These are phyloP conservation scores for Pelargonium cotyledonis DNA, from an alignment of 441 rosid species.

Conservation along the genomic window DNA sequence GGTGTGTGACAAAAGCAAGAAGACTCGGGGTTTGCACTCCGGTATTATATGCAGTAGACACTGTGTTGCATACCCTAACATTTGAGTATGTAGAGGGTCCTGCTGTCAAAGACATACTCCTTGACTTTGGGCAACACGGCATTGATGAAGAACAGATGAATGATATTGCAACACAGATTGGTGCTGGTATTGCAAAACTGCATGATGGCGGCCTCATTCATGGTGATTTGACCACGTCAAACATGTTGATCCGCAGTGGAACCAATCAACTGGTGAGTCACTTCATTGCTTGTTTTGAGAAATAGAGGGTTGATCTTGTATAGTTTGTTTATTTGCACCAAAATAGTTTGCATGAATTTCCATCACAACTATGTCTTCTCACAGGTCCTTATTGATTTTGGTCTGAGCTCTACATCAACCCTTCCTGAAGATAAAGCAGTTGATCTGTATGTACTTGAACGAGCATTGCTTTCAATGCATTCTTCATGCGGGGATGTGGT, in stretches of 20 bases:
- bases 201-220: conserved; percentile 95
- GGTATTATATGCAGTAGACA: conserved; percentile 64
- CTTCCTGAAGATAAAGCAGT: conserved; percentile 96
- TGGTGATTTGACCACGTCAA: conserved; percentile 90
- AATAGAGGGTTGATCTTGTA: neutral
- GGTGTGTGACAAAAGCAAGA: conserved; percentile 91
- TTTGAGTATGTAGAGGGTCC: conserved; percentile 73
- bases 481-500: conserved; percentile 97
- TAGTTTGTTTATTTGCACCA: neutral
- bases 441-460: conserved; percentile 85
- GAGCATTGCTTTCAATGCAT: conserved; percentile 89
- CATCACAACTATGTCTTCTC: conserved; percentile 16
- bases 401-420: conserved; percentile 82
- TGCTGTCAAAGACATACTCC: conserved; percentile 61
- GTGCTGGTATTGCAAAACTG: conserved; percentile 69
- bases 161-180: conserved; percentile 77
- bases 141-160: conserved; percentile 50
- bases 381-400: conserved; percentile 90
- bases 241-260: conserved; percentile 61
- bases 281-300: conserved; percentile 4
- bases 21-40: conserved; percentile 78
- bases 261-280: conserved; percentile 56
- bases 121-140: conserved; percentile 60
- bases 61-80: conserved; percentile 49
- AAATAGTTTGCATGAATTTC: conserved; percentile 3